These are phyloP conservation scores for Carnegiea gigantea DNA, from an alignment of 179 eudicot genomes.

Conservation along the genomic window DNA sequence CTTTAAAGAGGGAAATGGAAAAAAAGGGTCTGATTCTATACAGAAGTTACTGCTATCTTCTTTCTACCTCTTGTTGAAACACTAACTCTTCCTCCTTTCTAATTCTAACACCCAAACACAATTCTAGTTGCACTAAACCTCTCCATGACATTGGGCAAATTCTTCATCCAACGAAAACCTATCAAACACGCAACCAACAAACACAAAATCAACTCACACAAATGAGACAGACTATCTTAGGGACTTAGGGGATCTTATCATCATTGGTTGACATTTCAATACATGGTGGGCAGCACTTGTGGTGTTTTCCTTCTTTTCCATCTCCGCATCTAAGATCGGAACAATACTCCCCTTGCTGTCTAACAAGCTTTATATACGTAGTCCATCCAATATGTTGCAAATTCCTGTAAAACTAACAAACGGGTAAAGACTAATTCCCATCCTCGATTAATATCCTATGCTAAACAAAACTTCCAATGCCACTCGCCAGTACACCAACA, in stretches of 20 bases:
- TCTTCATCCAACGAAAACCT: neutral
- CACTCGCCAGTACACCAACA: neutral
- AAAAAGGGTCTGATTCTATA: too few relatives aligned
- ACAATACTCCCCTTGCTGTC: neutral
- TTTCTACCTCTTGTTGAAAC: neutral
- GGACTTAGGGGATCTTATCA: neutral
- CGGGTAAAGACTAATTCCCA: neutral
- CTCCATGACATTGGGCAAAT: neutral
- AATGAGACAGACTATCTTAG: neutral
- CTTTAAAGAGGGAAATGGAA: too few relatives aligned
- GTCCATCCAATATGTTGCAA: neutral
- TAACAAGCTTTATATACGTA: neutral
- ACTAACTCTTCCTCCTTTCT: neutral
- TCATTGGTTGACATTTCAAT: neutral
- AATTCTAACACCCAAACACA: neutral
- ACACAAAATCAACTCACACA: neutral
- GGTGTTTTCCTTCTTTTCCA: neutral
- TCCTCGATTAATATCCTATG: neutral
- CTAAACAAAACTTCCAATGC: neutral
- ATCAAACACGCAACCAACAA: neutral
- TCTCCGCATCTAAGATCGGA: neutral
- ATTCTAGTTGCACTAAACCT: neutral
- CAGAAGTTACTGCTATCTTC: too few relatives aligned
- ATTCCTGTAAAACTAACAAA: neutral
- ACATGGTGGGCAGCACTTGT: neutral